Base-by-base conservation (phyloP, 2,329 filamentous ascomycete species). In the Penicillium concentricum region DNA sequence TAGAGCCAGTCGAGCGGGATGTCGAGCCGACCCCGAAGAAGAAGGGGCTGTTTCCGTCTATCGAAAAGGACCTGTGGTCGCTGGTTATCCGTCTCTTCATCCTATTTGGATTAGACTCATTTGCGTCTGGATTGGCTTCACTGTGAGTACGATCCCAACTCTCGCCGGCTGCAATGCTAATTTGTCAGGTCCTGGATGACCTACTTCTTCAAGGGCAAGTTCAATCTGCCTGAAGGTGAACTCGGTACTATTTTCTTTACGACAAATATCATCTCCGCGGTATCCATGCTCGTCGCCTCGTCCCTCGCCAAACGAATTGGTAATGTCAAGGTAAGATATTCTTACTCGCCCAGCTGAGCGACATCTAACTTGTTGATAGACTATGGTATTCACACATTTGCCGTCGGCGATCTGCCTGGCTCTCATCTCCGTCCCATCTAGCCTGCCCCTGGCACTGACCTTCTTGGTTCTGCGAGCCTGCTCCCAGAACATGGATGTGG, bases 331-430 rank as follows among this genome's bases (percentile, higher is more conserved):
- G 72, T 73, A 63, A 59, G 66, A 60, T 63, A 60, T 24, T 57
- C 59, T 20, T 22, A 59, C 12, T 12, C 8, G 15, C 51, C 52
- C 3, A 5, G 59, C n/a, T 22, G 26, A 50, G 35, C 35, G n/a
- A 38, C n/a, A 51, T 57, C 62, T 59, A 42, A 61, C n/a, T 9
- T 6, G 54, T 5, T 18, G n/a, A 16, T 59, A 85, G 78, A 90
- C 87, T 1, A 91, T 91, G 88, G 87, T 89, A 9, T 88, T 89
- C 66, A 90, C 87, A 0, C 87, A 91, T 63, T 76, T 91, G 0
- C 88, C 88, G 0, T 89, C 87, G 0, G 79, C 87, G 8, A 72
- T 90, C 26, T 87, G 86, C 61, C 79, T 90, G 1, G 77, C 83
- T 15, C 72, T 90, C 20, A 84, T 91, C 22, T 83, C 85, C 0